Evolutionary conservation across 2,329 filamentous ascomycete species (phyloP), one percentile per base, ranked within the genome.

Genomic region (Sordariomycetes sp.): DNA sequence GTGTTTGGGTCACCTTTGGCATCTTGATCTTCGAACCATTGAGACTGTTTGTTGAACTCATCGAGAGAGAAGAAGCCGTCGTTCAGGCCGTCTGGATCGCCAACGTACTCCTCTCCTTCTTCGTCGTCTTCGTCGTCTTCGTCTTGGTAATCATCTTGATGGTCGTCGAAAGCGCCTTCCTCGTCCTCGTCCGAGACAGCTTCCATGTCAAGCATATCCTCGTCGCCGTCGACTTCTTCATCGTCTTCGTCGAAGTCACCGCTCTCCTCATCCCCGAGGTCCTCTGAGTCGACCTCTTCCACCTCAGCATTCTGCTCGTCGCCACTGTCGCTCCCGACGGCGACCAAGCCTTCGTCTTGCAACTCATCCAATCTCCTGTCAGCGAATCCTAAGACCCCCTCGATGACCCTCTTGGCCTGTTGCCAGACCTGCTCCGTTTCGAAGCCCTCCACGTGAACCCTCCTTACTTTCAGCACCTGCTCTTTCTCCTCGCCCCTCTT

Each of bases 61-160:
- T 96, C 88, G 48, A 98, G 90, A 12, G 86, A 94, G 63, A 98
- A 98, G 64, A 98, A 98, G 5, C 87, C 90, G 51, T 98, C 92
- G 50, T 98, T 96, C 21, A 98, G 74, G 6, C 87, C 86, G 50
- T 92, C 71, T 4, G 79, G 78, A 49, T 96, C 68, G 4, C 68
- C 62, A 9, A 59, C 59, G 2, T 63, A 66, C 3, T 70, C 68
- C 4, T 28, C 25, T 8, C 17, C 25, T 8, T 28, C 25, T 16
- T 28, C 57, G 0, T 60, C 54, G 4, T 58, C 58, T 2, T 59
- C 54, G 4, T 53, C 53, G 0, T 58, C 55, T 0, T 59, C 57
- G 1, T 50, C 55, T 2, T 50, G 54, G 4, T 48, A 48, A 5
- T 53, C 53, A 7, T 54, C 57, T 3, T 54, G 58, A 2, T 51